These are phyloP conservation scores for Neurospora sp. DNA, from an alignment of 495 filamentous ascomycete genomes.

Conservation along the genomic window DNA sequence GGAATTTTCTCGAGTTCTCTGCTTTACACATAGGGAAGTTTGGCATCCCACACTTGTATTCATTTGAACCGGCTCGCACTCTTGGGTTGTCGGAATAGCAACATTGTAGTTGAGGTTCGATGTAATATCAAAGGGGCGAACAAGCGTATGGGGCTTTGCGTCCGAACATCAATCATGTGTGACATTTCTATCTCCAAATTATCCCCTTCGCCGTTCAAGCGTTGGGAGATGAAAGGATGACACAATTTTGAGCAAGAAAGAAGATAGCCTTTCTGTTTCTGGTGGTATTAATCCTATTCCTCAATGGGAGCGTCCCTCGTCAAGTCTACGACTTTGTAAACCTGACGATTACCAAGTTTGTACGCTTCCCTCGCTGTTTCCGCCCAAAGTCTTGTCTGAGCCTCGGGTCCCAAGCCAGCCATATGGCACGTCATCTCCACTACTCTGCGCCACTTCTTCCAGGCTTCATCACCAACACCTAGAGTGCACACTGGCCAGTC, in stretches of 20 bases:
- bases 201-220: too few relatives aligned
- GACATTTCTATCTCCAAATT: not conserved
- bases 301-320: not conserved
- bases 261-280: not conserved
- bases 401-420: slow-evolving; percentile 43
- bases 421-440: slow-evolving; percentile 51
- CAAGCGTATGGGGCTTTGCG: not conserved
- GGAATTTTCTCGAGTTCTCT: not conserved
- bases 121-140: not conserved
- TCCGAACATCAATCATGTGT: not conserved
- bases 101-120: not conserved
- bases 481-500: slow-evolving; percentile 86
- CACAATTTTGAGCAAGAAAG: not conserved
- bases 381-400: slow-evolving; percentile 57
- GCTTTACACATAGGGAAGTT: not conserved
- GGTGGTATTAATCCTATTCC: not conserved
- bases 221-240: not conserved
- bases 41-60: not conserved
- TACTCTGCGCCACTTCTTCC: slow-evolving; percentile 48
- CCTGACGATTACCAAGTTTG: slow-evolving; percentile 28
- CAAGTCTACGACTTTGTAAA: not conserved
- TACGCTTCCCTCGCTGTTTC: slow-evolving; percentile 59
- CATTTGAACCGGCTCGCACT: not conserved
- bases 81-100: not conserved
- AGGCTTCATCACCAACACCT: slow-evolving; percentile 44